Conservation (phyloP, 495 filamentous ascomycete species). For the Penicillium flavigenum region DNA sequence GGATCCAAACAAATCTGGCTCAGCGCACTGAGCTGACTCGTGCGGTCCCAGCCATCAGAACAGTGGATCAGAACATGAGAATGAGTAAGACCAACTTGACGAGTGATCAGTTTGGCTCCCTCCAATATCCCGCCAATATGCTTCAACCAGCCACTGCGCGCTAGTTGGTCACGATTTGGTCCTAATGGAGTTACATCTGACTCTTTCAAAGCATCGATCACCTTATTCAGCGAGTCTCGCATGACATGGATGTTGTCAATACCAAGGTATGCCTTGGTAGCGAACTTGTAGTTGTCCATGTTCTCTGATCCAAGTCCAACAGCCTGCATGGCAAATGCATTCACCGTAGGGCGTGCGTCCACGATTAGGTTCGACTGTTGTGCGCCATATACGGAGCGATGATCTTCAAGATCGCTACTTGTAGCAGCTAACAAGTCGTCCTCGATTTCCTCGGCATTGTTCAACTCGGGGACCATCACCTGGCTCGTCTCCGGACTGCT, state of each 20-base stretch:
- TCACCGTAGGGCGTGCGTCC: conserved; percentile 92
- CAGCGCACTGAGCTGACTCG: conserved; percentile 91
- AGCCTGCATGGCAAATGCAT: conserved; percentile 94
- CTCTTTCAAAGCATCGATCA: conserved; percentile 88
- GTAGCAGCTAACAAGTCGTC: conserved; percentile 65
- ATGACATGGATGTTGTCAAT: conserved; percentile 99
- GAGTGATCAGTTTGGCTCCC: conserved; percentile 77
- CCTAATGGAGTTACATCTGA: conserved; percentile 82
- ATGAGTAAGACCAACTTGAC: conserved; percentile 86
- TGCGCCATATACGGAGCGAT: conserved; percentile 76
- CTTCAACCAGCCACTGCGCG: conserved; percentile 86
- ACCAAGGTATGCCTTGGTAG: conserved; percentile 89
- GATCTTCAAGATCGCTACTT: conserved; percentile 40
- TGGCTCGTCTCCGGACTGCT: conserved; percentile 50
- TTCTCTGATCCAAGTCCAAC: conserved; percentile 94
- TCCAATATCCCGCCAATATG: conserved; percentile 85
- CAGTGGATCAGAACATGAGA: conserved; percentile 96
- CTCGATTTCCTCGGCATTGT: conserved; percentile 65
- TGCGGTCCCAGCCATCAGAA: conserved; percentile 98
- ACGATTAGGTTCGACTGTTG: conserved; percentile 95
- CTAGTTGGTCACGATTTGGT: conserved; percentile 78
- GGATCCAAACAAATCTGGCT: conserved; percentile 93
- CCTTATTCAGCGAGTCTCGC: conserved; percentile 84
- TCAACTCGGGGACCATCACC: conserved; percentile 42
- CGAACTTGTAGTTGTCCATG: conserved; percentile 95